These are phyloP conservation scores for Stropharia rugosoannulata DNA, from an alignment of 768 basidiomycete species.

Conservation along the genomic window DNA sequence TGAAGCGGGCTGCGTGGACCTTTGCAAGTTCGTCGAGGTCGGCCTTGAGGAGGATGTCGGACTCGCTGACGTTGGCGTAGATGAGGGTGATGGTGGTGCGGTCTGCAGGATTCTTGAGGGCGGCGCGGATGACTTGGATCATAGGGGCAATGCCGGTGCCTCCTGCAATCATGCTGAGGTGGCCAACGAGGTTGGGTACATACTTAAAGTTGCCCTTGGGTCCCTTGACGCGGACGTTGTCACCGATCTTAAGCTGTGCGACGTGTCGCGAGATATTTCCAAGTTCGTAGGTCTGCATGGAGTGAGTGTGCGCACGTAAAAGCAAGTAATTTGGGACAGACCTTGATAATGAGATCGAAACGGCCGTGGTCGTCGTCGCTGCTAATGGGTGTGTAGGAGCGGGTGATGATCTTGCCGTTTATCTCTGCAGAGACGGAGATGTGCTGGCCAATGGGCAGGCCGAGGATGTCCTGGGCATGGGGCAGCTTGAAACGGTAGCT, in stretches of 20 bases:
- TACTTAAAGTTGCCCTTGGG: constrained; percentile 97
- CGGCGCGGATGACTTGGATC: constrained; percentile 97
- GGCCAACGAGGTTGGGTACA: constrained; percentile 62
- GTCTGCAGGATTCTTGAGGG: constrained; percentile 87
- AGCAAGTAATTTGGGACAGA: constrained; percentile 23
- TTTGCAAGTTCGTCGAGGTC: constrained; percentile 82
- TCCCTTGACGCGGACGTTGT: constrained; percentile 89
- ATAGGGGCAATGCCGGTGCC: constrained; percentile 99
- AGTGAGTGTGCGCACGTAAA: constrained; percentile 6
- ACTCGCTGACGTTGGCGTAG: constrained; percentile 92
- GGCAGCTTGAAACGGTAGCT: constrained; percentile 94
- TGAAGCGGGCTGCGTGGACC: constrained; percentile 61
- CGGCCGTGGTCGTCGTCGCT: constrained; percentile 90
- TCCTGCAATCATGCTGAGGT: constrained; percentile 96
- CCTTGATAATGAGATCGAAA: constrained; percentile 98
- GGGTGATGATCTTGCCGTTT: constrained; percentile 83
- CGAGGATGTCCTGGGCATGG: constrained; percentile 71
- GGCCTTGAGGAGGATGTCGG: constrained; percentile 89
- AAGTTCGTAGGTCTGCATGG: constrained; percentile 83
- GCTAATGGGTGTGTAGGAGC: constrained; percentile 95
- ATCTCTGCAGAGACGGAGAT: constrained; percentile 90
- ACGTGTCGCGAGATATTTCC: constrained; percentile 95
- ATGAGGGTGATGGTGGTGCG: constrained; percentile 81
- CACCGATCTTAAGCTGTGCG: constrained; percentile 78
- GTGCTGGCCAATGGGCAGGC: constrained; percentile 96